Base-by-base conservation (phyloP, 371 early-diverging fungal species). In the Syncephalastrum sp. region DNA sequence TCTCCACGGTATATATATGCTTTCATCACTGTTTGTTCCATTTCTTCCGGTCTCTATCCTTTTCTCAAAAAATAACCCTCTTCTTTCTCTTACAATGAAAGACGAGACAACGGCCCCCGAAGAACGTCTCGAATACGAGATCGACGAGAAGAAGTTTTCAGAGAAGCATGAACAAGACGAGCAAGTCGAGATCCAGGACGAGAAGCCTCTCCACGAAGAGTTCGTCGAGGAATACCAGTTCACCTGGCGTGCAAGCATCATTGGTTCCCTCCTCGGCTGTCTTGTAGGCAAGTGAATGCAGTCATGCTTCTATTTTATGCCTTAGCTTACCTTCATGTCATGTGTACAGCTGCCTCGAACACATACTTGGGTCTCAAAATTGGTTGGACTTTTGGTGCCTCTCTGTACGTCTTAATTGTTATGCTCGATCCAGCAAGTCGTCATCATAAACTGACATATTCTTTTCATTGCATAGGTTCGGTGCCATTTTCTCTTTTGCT, bases 241-340 rank as follows among this genome's bases (percentile, higher is more conserved):
- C 23, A 81, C 78, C n/a, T 77, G 82, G 82, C 82, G 90, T 44
- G 75, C 90, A 16, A 60, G 82, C 42, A 72, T 88, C 53, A 75
- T 88, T 17, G 90, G 90, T 4, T 81, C 82, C 19, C 52, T 90
- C 0, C 61, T 90, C 23, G 90, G 90, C 52, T 82, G 82, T 67
- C 70, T 88, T 53, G 84, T 90, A 63, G 70, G 76, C 68, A 71
- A 53, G 58, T 29, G 29, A 41, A 24, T 43, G 6, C 24, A 44
- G 42, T 43, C 6, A 14, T 24, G 51, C 15, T 27, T 42, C 7
- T 13, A 14, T 19, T 23, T 19, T 14, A 1, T 21, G 5, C 42
- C 23, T 13, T 5, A 33, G 38, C 27, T 25, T 43, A 17, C 17
- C 21, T 38, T 14, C 4, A 41, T 50, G 17, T 50, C 15, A n/a